Percentiles rank a stretch among this genome's conserved stretches.
phyloP scores from a whole-genome alignment of 2,329 filamentous ascomycete genomes.

The Claviceps sp. region DNA sequence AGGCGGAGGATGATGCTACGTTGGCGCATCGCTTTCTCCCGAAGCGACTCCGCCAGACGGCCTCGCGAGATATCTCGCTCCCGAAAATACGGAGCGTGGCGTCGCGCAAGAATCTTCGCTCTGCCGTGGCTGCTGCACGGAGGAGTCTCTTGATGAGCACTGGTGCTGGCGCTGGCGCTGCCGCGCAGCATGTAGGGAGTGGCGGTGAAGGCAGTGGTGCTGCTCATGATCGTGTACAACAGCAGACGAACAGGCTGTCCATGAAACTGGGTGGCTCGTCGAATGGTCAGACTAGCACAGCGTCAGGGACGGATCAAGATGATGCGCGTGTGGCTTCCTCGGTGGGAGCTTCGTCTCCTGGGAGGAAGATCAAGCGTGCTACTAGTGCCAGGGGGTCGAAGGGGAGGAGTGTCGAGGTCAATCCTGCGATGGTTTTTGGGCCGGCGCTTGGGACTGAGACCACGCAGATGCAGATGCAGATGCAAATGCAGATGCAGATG shows the following conservation, averaged over 20 bases:
- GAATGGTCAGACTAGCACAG: background rate
- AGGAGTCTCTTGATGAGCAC: background rate
- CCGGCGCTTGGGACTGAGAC: background rate
- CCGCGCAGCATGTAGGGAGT: background rate
- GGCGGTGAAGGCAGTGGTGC: background rate
- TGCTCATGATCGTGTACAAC: background rate
- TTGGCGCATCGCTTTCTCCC: constrained; percentile 13
- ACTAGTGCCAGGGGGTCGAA: constrained; percentile 3
- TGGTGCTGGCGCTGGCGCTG: background rate
- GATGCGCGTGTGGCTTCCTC: background rate
- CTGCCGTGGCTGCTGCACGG: constrained; percentile 1
- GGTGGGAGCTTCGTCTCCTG: background rate
- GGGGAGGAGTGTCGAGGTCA: background rate
- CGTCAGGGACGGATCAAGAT: no score
- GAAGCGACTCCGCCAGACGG: constrained; percentile 38
- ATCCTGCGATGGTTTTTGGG: background rate
- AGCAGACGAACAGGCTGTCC: constrained; percentile 5
- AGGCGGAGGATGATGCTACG: constrained; percentile 8
- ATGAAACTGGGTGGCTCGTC: constrained; percentile 10
- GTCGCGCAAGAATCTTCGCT: constrained; percentile 9
- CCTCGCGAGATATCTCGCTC: constrained; percentile 28
- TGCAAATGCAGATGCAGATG: no score
- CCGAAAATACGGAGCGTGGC: constrained; percentile 18
- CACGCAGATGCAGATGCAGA: no score
- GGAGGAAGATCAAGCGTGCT: constrained; percentile 4